A percentile compares a stretch with the other conserved stretches of the same genome.
Evolutionary conservation across 352 stramenopile species (phyloP).

Genomic region (Peronospora farinosa): DNA sequence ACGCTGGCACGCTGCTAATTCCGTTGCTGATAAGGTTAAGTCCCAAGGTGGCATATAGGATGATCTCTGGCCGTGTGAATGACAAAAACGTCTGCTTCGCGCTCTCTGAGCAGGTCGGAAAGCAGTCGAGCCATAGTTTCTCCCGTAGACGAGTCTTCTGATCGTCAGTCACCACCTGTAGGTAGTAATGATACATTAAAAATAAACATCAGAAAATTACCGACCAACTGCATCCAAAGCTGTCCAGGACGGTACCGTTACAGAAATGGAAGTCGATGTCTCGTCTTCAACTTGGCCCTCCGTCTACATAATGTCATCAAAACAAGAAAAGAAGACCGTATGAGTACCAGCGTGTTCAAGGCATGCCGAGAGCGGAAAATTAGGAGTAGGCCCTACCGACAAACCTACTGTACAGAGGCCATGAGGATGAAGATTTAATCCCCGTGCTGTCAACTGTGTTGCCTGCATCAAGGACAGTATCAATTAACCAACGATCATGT

Average conservation of each 20-base stretch:
- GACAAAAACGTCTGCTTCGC: conserved; percentile 65
- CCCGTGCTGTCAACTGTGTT: conserved; percentile 31
- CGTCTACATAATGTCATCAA: conserved; percentile 5
- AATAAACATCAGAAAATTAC: background rate
- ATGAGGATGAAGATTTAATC: conserved; percentile 25
- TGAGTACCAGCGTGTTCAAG: conserved; percentile 11
- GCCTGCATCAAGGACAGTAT: conserved; percentile 30
- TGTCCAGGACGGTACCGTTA: conserved; percentile 15
- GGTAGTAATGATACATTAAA: background rate
- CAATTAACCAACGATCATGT: conserved; percentile 24
- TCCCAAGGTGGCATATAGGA: conserved; percentile 76
- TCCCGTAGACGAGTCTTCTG: conserved; percentile 51
- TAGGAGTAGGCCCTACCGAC: conserved; percentile 25
- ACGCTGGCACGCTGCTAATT: conserved; percentile 74
- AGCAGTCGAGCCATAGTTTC: conserved; percentile 76
- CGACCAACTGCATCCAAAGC: background rate
- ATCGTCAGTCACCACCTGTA: conserved; percentile 34
- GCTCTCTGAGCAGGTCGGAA: conserved; percentile 70
- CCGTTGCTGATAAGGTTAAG: conserved; percentile 83
- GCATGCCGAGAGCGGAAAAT: conserved; percentile 19
- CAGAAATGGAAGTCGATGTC: conserved; percentile 10
- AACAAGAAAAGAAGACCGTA: background rate
- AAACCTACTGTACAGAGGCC: conserved; percentile 28
- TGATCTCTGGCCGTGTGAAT: conserved; percentile 63
- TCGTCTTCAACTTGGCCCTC: conserved; percentile 14